phyloP scores from a whole-genome alignment of 768 basidiomycete genomes.

The Scleroderma bovista region DNA sequence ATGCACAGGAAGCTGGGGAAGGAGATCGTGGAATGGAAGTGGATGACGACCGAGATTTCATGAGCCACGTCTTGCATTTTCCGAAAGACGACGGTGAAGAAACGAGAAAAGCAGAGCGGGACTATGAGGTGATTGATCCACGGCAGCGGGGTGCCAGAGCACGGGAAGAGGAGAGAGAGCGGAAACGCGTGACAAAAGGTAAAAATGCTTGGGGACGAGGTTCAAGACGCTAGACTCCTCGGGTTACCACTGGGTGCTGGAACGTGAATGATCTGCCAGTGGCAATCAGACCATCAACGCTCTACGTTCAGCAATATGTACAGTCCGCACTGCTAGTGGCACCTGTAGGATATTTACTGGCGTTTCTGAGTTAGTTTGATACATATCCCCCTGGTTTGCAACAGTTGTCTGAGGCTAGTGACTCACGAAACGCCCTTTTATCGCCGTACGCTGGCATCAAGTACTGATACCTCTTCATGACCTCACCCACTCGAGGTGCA shows the following conservation, averaged over 20 bases:
- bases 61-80: slow-evolving; percentile 67
- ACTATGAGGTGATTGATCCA: slow-evolving; percentile 89
- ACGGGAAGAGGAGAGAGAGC: slow-evolving; percentile 70
- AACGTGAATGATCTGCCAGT: too few relatives aligned
- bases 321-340: too few relatives aligned
- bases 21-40: slow-evolving; percentile 64
- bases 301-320: too few relatives aligned
- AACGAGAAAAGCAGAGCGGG: slow-evolving; percentile 68
- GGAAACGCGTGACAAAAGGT: slow-evolving; percentile 37
- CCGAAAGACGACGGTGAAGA: slow-evolving; percentile 78
- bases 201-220: slow-evolving; percentile 14
- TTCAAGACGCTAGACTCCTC: slow-evolving; percentile 15
- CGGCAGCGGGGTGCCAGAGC: slow-evolving; percentile 66
- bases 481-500: slow-evolving; percentile 44
- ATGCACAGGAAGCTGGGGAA: slow-evolving; percentile 15
- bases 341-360: too few relatives aligned
- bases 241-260: too few relatives aligned
- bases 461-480: too few relatives aligned
- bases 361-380: too few relatives aligned
- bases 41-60: slow-evolving; percentile 71
- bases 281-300: too few relatives aligned
- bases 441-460: too few relatives aligned
- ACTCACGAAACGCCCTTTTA: not conserved
- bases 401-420: too few relatives aligned
- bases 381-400: too few relatives aligned